Conservation (phyloP, 495 filamentous ascomycete species). For the Chaetomium fimeti region DNA sequence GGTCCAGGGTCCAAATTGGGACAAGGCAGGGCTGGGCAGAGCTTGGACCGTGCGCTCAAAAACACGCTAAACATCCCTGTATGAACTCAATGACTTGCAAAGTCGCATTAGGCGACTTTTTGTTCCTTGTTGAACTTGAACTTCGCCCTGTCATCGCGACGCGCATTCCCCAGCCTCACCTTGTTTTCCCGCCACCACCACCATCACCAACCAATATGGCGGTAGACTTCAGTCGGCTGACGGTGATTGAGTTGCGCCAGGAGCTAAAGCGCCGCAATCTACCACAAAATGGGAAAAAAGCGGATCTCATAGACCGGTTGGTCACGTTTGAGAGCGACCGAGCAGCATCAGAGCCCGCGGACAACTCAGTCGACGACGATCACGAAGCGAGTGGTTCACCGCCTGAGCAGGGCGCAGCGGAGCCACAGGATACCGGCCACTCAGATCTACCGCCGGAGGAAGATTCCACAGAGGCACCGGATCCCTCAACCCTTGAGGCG, state of each 20-base stretch:
- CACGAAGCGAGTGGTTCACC: conserved; percentile 9
- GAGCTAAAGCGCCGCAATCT: conserved; percentile 58
- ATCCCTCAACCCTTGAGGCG: not conserved
- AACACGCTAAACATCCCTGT: conserved; percentile 9
- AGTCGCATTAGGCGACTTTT: conserved; percentile 19
- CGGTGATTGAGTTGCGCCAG: conserved; percentile 58
- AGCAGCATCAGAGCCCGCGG: conserved; percentile 16
- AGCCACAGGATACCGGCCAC: not conserved
- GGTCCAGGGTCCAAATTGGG: not conserved
- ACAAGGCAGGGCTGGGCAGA: not conserved
- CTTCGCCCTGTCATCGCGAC: conserved; percentile 16
- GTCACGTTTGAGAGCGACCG: conserved; percentile 14
- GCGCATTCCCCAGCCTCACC: conserved; percentile 5
- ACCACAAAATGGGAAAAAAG: conserved; percentile 56
- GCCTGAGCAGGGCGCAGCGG: not conserved
- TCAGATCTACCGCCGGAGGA: not conserved
- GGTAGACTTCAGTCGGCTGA: conserved; percentile 57
- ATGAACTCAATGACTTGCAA: not conserved
- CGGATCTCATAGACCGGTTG: conserved; percentile 56
- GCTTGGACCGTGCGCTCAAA: conserved; percentile 11
- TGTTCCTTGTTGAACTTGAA: not conserved
- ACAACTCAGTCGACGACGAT: conserved; percentile 10
- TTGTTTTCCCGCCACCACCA: not conserved
- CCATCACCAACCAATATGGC: conserved; percentile 39
- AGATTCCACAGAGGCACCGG: not conserved